A percentile compares a stretch with the other conserved stretches of the same genome.
phyloP scores from a whole-genome alignment of 257 asterid species.

The Przewalskia tangutica region DNA sequence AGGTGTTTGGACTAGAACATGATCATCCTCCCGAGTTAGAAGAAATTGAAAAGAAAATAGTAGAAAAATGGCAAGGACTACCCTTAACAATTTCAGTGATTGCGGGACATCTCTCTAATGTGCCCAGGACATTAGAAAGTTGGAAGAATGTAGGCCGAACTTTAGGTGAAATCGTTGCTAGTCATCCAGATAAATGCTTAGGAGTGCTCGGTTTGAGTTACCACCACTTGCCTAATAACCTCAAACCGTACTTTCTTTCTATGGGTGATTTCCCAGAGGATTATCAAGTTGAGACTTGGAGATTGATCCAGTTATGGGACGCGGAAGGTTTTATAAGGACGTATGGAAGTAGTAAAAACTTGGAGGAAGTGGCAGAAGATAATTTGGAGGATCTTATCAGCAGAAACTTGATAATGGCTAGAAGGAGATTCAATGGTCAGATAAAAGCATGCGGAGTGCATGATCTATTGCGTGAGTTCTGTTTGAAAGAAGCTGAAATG shows the following conservation, averaged over 20 bases:
- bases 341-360: not conserved
- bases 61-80: not conserved
- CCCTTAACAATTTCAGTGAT: not conserved
- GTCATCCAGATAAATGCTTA: not conserved
- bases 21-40: not conserved
- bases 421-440: not conserved
- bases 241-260: conserved; percentile 4
- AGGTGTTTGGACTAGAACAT: not conserved
- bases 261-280: not conserved
- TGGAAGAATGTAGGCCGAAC: not conserved
- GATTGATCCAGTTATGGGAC: not conserved
- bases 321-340: conserved; percentile 1
- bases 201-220: not conserved
- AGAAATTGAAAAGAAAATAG: not conserved
- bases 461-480: not conserved
- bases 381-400: not conserved
- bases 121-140: not conserved
- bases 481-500: not conserved
- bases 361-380: not conserved
- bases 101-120: not conserved
- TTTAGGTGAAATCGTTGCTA: not conserved
- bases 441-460: not conserved
- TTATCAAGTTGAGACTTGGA: not conserved
- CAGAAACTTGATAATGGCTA: not conserved
- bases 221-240: not conserved